A percentile compares a stretch with the other conserved stretches of the same genome.
Conservation (phyloP, 306 rosid species). For the Biancaea sappan region DNA sequence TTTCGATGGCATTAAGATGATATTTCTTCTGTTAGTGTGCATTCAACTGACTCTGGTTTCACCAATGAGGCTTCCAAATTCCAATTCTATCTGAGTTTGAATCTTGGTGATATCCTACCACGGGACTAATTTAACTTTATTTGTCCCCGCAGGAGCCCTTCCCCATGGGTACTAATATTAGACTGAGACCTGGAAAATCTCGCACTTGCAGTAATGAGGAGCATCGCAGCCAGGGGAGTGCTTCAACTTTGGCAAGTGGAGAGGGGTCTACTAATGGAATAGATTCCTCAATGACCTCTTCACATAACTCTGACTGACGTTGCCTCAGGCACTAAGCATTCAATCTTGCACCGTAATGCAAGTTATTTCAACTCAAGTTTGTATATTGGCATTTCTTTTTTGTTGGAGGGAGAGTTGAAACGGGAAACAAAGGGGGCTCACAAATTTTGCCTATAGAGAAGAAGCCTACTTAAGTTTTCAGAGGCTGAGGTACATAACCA, state of each 20-base stretch:
- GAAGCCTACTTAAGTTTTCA: conserved; percentile 48
- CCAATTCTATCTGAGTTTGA: not conserved
- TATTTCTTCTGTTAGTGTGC: conserved; percentile 1
- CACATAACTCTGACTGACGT: conserved; percentile 33
- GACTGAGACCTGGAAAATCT: conserved; percentile 60
- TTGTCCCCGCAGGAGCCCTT: conserved; percentile 64
- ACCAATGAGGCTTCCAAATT: conserved; percentile 12
- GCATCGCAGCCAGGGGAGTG: conserved; percentile 47
- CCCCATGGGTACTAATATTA: conserved; percentile 63
- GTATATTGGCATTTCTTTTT: conserved; percentile 37
- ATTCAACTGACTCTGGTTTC: conserved; percentile 1
- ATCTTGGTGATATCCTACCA: not conserved
- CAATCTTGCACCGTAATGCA: conserved; percentile 31
- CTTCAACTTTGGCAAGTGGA: conserved; percentile 46
- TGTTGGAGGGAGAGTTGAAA: conserved; percentile 28
- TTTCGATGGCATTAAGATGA: conserved; percentile 14
- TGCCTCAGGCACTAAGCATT: conserved; percentile 43
- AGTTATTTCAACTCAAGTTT: conserved; percentile 37
- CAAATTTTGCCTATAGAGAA: conserved; percentile 51
- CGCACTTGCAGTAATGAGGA: conserved; percentile 49
- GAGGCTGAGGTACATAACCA: conserved; percentile 41
- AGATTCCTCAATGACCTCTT: conserved; percentile 43
- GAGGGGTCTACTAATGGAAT: conserved; percentile 53
- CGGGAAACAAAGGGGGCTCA: conserved; percentile 28
- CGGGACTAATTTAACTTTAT: conserved; percentile 17